These are phyloP conservation scores for Aciculosporium take DNA, from an alignment of 2,329 filamentous ascomycete species.

Conservation along the genomic window DNA sequence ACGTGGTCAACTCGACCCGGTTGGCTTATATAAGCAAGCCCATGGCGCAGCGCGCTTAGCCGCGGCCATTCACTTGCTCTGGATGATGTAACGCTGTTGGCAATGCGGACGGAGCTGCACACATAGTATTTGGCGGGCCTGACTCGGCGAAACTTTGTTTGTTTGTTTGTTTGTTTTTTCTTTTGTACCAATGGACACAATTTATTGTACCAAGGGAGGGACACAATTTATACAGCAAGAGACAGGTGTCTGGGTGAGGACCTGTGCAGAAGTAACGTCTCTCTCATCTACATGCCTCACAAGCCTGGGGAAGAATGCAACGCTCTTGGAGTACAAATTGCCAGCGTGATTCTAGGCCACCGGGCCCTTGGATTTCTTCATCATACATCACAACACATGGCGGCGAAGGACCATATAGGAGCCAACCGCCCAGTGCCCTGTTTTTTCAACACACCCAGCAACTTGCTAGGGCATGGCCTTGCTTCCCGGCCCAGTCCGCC, in stretches of 20 bases:
- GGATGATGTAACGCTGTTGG: too few relatives aligned
- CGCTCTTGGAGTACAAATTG: neutral
- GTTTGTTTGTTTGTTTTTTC: too few relatives aligned
- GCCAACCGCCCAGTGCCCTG: neutral
- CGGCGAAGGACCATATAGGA: neutral
- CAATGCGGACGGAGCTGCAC: too few relatives aligned
- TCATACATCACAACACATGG: neutral
- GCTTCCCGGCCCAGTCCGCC: neutral
- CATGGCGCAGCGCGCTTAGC: too few relatives aligned
- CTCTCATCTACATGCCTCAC: neutral
- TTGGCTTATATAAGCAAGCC: too few relatives aligned
- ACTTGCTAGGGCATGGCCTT: neutral
- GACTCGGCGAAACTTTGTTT: too few relatives aligned
- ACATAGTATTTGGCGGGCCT: too few relatives aligned
- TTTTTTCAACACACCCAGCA: neutral
- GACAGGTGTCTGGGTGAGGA: neutral
- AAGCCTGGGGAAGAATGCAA: neutral
- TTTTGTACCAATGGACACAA: too few relatives aligned
- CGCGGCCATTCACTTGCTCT: too few relatives aligned
- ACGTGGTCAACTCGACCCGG: too few relatives aligned
- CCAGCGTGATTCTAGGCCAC: neutral
- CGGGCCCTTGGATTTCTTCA: neutral
- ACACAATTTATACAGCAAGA: neutral
- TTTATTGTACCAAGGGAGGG: too few relatives aligned
- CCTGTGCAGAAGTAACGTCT: neutral